Evolutionary conservation across 345 rosid species (phyloP), one percentile per base, ranked within the genome.

Genomic region (Camelina hispida): DNA sequence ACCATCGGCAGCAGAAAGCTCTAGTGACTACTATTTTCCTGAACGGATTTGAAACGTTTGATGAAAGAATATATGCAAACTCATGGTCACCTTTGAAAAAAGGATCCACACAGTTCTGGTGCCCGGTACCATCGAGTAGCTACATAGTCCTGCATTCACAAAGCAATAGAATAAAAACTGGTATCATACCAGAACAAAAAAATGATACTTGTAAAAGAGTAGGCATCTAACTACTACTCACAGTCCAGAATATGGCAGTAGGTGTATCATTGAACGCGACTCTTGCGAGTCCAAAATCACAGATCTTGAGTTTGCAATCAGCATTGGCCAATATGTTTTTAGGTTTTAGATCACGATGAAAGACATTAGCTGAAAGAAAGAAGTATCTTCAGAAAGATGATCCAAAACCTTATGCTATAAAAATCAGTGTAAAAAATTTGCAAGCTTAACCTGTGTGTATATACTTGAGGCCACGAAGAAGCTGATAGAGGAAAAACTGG

Each of bases 201-300:
- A 64, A 17, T 40, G 64, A 62, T 20, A n/a, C 16, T 12, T 9
- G 43, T 40, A 5, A 42, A 25, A 51, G 56, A 40, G 16, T 51
- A 47, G 5, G n/a, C 58, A 56, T 16, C 15, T 72, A 23, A 79
- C 10, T 18, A 51, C 63, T 51, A 80, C 85, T 77, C 80, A 91
- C 93, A 23, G 98, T 93, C 97, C 97, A 93, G 76, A 93, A 93
- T 80, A 93, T 91, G 6, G 94, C 96, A 2, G 97, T 89, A 7
- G 98, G 98, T 42, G 94, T 88, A 79, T 93, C 98, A 80, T 85
- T 89, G 72, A 93, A 93, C 35, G 97, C 97, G 56, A 93, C 98
- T 75, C 98, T 84, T 42, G 97, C 98, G 2, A 93, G 97, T n/a
- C 98, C 98, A 83, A 93, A 93, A 83, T 93, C 98, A 83, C 98